phyloP scores from a whole-genome alignment of 1,284 basidiomycete species.

The Cerioporus squamosus region DNA sequence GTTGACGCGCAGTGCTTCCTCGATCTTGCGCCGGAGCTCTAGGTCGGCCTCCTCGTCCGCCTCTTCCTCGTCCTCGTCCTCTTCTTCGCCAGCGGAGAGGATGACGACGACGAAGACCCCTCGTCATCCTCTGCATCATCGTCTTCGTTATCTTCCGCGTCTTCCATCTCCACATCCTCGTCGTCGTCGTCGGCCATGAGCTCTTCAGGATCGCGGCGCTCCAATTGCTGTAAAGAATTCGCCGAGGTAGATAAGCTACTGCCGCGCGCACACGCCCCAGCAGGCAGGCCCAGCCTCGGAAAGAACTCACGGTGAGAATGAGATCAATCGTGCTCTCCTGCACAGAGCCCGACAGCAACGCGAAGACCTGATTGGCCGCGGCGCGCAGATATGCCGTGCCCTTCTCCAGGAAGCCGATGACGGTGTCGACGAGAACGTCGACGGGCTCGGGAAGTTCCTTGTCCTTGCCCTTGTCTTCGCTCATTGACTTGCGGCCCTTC shows the following conservation, averaged over 20 bases:
- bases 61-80: constrained; percentile 53
- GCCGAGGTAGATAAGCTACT: constrained; percentile 15
- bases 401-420: constrained; percentile 89
- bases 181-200: constrained; percentile 50
- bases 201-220: constrained; percentile 67
- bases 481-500: constrained; percentile 47
- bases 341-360: constrained; percentile 72
- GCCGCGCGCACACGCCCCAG: not conserved
- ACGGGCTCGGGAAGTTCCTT: constrained; percentile 61
- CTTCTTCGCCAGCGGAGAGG: constrained; percentile 48
- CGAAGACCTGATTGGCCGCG: constrained; percentile 84
- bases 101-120: constrained; percentile 15
- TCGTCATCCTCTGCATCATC: constrained; percentile 40
- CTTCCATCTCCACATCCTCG: constrained; percentile 42
- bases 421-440: constrained; percentile 85
- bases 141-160: constrained; percentile 44
- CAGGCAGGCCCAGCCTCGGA: not conserved
- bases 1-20: constrained; percentile 78
- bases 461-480: constrained; percentile 35
- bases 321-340: constrained; percentile 81
- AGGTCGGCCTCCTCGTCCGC: constrained; percentile 57
- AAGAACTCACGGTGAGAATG: constrained; percentile 74
- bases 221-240: constrained; percentile 70
- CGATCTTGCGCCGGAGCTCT: constrained; percentile 78
- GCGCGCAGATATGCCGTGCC: constrained; percentile 84